phyloP scores from a whole-genome alignment of 345 rosid species.

The Salix udensis region DNA sequence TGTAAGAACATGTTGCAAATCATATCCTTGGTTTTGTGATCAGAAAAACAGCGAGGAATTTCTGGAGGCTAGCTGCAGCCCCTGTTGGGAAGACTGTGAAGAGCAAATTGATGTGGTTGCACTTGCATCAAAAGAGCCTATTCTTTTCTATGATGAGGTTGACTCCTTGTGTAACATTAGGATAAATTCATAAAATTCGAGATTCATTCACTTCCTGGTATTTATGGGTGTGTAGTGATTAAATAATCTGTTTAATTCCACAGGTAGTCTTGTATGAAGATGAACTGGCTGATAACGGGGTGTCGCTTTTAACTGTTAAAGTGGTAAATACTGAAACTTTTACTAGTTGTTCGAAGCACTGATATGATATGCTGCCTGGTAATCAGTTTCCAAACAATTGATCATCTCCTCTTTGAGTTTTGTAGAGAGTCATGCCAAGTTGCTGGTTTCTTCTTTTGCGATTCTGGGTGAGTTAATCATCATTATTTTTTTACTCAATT shows the following conservation, averaged over 20 bases:
- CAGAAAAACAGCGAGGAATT: constrained; percentile 35
- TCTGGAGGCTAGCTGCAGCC: constrained; percentile 25
- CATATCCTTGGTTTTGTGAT: constrained; percentile 12
- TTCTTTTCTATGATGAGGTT: constrained; percentile 98
- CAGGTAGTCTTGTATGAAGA: constrained; percentile 96
- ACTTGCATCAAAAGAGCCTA: constrained; percentile 80
- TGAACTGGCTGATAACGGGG: constrained; percentile 92
- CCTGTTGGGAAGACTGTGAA: constrained; percentile 77
- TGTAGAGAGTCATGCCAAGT: constrained; percentile 93
- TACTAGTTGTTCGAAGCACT: neutral
- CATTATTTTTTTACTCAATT: neutral
- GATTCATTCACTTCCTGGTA: neutral
- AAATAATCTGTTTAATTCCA: constrained; percentile 21
- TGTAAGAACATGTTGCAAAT: neutral
- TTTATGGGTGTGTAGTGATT: constrained; percentile 1
- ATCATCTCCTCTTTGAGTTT: constrained; percentile 16
- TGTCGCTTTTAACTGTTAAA: constrained; percentile 86
- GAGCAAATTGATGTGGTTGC: constrained; percentile 73
- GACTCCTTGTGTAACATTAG: constrained; percentile 3
- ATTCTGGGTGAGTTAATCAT: constrained; percentile 77
- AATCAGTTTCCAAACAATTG: constrained; percentile 8
- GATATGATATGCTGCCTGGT: neutral
- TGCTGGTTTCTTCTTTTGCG: constrained; percentile 95
- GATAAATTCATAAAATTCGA: neutral
- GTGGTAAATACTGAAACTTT: constrained; percentile 54